Conservation (phyloP, 768 basidiomycete genomes). For the Boletales sp. region DNA sequence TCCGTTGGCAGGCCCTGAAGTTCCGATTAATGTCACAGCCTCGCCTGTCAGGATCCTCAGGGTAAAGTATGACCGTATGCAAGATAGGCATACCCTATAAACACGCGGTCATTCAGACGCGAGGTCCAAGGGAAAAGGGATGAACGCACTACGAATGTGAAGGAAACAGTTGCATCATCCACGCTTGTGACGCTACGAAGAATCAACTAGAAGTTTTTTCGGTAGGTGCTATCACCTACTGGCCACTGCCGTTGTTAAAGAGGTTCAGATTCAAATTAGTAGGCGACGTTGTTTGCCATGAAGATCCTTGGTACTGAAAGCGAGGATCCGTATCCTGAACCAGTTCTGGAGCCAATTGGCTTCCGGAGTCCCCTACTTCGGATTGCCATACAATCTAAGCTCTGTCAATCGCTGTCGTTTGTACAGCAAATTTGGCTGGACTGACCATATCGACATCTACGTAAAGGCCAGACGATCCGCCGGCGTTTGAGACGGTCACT, state of each 20-base stretch:
- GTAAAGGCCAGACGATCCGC: constrained; percentile 26
- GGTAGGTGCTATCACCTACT: constrained; percentile 23
- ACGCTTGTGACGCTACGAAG: constrained; percentile 32
- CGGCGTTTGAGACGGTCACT: constrained; percentile 30
- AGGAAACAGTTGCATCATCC: constrained; percentile 32
- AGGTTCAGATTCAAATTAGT: constrained; percentile 31
- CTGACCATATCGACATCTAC: constrained; percentile 48
- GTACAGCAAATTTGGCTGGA: background rate
- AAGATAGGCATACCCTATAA: constrained; percentile 18
- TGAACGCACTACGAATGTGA: constrained; percentile 38
- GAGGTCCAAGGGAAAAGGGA: background rate
- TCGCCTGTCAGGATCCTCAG: constrained; percentile 32
- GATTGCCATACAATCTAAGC: constrained; percentile 29
- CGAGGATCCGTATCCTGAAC: constrained; percentile 37
- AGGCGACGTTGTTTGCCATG: constrained; percentile 33
- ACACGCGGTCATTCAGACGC: background rate
- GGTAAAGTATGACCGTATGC: background rate
- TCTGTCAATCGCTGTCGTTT: background rate
- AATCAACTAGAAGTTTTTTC: background rate
- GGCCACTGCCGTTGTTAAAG: constrained; percentile 43
- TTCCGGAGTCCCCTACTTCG: constrained; percentile 16
- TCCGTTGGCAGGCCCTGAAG: constrained; percentile 35
- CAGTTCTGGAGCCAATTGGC: constrained; percentile 11
- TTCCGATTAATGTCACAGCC: constrained; percentile 43
- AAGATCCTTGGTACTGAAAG: constrained; percentile 38